Evolutionary conservation across 352 stramenopile species (phyloP).

Genomic region (Phytophthora fragariae): DNA sequence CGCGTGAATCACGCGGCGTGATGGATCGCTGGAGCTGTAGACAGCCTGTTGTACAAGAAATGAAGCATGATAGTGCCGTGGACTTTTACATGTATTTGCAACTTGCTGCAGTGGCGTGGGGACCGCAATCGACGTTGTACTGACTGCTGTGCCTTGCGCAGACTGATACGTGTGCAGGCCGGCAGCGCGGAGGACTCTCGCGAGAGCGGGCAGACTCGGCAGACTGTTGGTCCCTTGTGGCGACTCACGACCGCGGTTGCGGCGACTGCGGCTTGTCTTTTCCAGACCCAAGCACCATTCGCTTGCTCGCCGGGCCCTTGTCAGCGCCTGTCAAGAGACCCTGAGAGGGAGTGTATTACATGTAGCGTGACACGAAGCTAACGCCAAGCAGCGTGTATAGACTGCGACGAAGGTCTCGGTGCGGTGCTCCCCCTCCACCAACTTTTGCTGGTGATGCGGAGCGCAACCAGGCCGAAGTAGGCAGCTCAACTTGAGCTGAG

Average conservation of each 20-base stretch:
- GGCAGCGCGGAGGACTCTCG: neutral
- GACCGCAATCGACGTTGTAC: neutral
- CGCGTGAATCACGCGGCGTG: too few species aligned
- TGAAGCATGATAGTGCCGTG: too few species aligned
- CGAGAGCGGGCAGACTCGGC: slow-evolving; percentile 5
- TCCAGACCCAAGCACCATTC: slow-evolving; percentile 15
- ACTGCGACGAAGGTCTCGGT: slow-evolving; percentile 26
- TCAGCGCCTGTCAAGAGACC: slow-evolving; percentile 18
- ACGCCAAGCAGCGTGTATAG: slow-evolving; percentile 13
- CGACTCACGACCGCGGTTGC: slow-evolving; percentile 9
- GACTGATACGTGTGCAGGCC: neutral
- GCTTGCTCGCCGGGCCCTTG: slow-evolving; percentile 17
- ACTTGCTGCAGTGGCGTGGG: neutral
- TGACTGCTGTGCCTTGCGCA: neutral
- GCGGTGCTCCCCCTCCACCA: slow-evolving; percentile 8
- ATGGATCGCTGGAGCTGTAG: too few species aligned
- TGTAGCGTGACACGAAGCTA: slow-evolving; percentile 11
- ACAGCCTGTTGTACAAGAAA: too few species aligned
- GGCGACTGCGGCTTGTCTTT: slow-evolving; percentile 9
- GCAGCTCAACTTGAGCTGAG: neutral
- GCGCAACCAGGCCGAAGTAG: too few species aligned
- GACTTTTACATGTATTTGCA: neutral
- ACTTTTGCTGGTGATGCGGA: neutral
- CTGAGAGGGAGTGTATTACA: slow-evolving; percentile 17
- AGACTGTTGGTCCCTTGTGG: slow-evolving; percentile 2